Evolutionary conservation across 2,329 filamentous ascomycete species (phyloP).

Genomic region (Juglanconis oblonga): DNA sequence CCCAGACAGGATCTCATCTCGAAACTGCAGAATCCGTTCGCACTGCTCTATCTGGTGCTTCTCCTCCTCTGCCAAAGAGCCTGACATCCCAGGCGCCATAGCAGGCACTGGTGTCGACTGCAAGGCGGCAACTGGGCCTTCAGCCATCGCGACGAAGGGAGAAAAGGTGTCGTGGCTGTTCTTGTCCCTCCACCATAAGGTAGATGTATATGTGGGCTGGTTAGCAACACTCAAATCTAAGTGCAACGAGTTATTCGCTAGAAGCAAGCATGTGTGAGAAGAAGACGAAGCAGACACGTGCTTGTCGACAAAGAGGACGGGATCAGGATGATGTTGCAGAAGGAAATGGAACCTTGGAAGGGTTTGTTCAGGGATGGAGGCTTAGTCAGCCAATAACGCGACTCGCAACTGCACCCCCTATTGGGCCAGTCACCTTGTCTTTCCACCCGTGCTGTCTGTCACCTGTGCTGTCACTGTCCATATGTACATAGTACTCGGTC

Average conservation of each 20-base stretch:
- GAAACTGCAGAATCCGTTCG: slow-evolving; percentile 76
- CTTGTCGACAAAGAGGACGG: neutral
- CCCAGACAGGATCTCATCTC: slow-evolving; percentile 77
- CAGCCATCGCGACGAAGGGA: slow-evolving; percentile 18
- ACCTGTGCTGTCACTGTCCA: neutral
- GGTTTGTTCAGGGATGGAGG: neutral
- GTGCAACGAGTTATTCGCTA: neutral
- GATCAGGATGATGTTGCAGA: neutral
- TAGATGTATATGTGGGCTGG: neutral
- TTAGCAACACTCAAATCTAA: neutral
- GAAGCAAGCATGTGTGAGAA: neutral
- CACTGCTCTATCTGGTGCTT: slow-evolving; percentile 65
- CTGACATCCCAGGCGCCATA: slow-evolving; percentile 1
- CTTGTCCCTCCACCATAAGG: neutral
- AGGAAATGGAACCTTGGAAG: neutral
- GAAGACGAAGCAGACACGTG: neutral
- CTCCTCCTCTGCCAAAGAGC: slow-evolving; percentile 42
- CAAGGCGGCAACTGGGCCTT: slow-evolving; percentile 18
- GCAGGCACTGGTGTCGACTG: slow-evolving; percentile 2
- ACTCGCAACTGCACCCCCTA: too few species aligned
- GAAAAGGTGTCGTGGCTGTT: neutral
- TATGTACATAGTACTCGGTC: neutral
- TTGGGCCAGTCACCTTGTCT: too few species aligned
- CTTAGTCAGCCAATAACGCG: neutral
- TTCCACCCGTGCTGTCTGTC: neutral